Base-by-base conservation (phyloP, 495 filamentous ascomycete genomes). In the Penicillium mononematosum region DNA sequence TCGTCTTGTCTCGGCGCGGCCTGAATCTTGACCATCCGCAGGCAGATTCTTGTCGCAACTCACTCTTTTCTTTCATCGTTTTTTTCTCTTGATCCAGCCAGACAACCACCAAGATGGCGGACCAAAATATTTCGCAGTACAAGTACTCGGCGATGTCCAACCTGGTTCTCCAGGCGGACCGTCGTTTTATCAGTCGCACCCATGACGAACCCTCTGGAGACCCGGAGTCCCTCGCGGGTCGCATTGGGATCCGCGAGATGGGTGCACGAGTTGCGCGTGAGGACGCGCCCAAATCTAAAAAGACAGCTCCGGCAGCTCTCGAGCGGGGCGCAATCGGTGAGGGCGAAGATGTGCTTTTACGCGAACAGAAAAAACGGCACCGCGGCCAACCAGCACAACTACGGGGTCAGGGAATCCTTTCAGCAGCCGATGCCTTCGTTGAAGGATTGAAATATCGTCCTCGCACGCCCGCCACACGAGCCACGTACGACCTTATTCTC, bases 81-180 rank as follows among this genome's bases (percentile, higher is more conserved):
- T 12, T 12, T 38, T 54, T 64, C n/a, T 2, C 27, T 63, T 56
- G 50, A 62, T 55, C 53, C 31, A 39, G 32, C 25, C 45, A 45
- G 16, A 27, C 39, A 41, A 60, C 53, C 43, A 49, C 45, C 77
- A 87, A 74, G 57, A 95, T 95, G 92, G 83, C 89, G 72, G 91
- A 96, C 81, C 87, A 92, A 78, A 88, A 93, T 85, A 87, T 96
- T 51, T 93, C 89, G 66, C 92, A 97, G 77, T 99, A 96, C 82
- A 99, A 99, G 76, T 99, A 99, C 83, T 90, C 91, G 86, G 92
- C 91, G 72, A 99, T 99, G 94, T 98, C 94, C 80, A 99, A 99
- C 85, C 86, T 99, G 91, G 94, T 99, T 71, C 90, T 97, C 83
- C 93, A 97, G 87, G 92, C 91, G 78, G 94, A 99, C 80, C 87